These are phyloP conservation scores for Termitomyces sp. DNA, from an alignment of 768 basidiomycete species.

Conservation along the genomic window DNA sequence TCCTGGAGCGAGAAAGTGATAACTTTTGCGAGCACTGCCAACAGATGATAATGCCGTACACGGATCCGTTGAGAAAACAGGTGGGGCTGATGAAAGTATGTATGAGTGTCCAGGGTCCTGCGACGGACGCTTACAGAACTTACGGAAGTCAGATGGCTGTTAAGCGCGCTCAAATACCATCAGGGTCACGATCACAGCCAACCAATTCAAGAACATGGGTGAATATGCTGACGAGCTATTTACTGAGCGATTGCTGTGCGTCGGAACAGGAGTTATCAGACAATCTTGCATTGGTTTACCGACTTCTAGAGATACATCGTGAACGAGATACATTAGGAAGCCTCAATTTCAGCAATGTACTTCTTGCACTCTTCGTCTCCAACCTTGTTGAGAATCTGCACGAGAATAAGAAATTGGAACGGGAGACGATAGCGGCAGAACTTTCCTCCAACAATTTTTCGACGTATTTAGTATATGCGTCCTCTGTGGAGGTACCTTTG, in stretches of 20 bases:
- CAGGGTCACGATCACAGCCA: not conserved
- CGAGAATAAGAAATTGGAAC: conserved; percentile 1
- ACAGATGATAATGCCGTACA: conserved; percentile 11
- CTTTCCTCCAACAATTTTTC: conserved; percentile 66
- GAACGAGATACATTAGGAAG: conserved; percentile 26
- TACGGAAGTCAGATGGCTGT: conserved; percentile 1
- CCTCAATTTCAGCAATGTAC: conserved; percentile 58
- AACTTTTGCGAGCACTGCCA: conserved; percentile 6
- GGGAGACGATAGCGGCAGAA: not conserved
- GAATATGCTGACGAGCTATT: not conserved
- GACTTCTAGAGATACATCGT: not conserved
- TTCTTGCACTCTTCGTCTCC: conserved; percentile 51
- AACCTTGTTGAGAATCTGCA: conserved; percentile 53
- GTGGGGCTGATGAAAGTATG: conserved; percentile 2
- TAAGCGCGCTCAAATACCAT: conserved; percentile 5
- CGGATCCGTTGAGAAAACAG: not conserved
- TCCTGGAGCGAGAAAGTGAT: not conserved
- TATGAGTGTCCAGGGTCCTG: conserved; percentile 11
- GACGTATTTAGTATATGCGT: conserved; percentile 72
- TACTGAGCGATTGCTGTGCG: conserved; percentile 6
- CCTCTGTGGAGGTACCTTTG: conserved; percentile 71
- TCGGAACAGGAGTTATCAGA: not conserved
- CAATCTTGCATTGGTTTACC: not conserved
- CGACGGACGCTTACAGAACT: not conserved
- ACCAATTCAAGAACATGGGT: not conserved